A percentile compares a stretch with the other conserved stretches of the same genome.
Evolutionary conservation across 2,329 filamentous ascomycete species (phyloP).

Genomic region (Penicillium sp.): DNA sequence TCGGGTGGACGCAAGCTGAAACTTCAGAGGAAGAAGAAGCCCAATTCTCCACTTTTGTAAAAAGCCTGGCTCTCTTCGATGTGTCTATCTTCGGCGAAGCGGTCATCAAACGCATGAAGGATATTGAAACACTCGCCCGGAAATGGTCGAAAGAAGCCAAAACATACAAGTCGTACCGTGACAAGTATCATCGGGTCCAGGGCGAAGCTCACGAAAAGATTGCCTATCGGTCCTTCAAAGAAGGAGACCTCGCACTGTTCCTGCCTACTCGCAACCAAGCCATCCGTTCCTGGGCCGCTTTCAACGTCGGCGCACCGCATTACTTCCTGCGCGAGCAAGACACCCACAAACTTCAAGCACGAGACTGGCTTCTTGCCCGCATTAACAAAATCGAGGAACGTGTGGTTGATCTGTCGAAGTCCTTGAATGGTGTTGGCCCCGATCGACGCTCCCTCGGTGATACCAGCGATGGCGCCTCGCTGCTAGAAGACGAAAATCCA

Average conservation of each 20-base stretch:
- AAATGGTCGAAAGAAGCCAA: constrained; percentile 90
- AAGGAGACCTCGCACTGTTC: constrained; percentile 91
- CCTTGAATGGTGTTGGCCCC: constrained; percentile 54
- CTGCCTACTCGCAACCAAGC: constrained; percentile 91
- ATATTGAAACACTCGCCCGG: constrained; percentile 85
- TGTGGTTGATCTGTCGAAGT: constrained; percentile 85
- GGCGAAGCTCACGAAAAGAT: constrained; percentile 93
- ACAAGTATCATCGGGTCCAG: constrained; percentile 74
- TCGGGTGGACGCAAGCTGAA: constrained; percentile 75
- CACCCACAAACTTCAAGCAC: constrained; percentile 71
- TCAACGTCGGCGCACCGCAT: constrained; percentile 95
- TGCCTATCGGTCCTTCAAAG: constrained; percentile 91
- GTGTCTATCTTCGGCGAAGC: constrained; percentile 79
- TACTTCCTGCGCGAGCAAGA: constrained; percentile 96
- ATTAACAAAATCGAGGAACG: constrained; percentile 89
- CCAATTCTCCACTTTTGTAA: constrained; percentile 71
- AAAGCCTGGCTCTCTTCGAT: constrained; percentile 71
- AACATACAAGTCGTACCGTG: constrained; percentile 76
- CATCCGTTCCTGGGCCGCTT: constrained; percentile 93
- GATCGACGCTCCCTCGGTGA: constrained; percentile 50
- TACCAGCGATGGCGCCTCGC: constrained; percentile 52
- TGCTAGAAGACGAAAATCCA: constrained; percentile 84
- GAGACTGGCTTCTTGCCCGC: constrained; percentile 94
- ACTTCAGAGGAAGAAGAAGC: constrained; percentile 63
- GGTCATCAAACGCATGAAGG: constrained; percentile 82